phyloP scores from a whole-genome alignment of 306 rosid genomes.

The Ormosia semicastrata region DNA sequence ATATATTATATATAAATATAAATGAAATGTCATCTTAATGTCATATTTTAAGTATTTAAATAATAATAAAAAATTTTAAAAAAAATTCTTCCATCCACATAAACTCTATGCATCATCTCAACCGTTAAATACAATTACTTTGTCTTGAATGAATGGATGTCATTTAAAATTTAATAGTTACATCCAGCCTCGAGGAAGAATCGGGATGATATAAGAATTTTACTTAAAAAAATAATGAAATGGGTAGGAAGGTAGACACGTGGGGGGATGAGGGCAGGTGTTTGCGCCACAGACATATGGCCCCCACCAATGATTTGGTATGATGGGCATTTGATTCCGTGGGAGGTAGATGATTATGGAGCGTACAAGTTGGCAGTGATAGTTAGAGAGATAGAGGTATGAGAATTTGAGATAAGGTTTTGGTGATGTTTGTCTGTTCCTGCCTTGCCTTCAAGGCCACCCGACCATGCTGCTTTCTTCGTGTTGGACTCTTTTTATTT shows the following conservation, averaged over 20 bases:
- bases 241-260: constrained; percentile 38
- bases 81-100: too few species aligned
- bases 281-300: constrained; percentile 30
- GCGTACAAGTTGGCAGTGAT: constrained; percentile 53
- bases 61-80: too few species aligned
- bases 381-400: constrained; percentile 1
- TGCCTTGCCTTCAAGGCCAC: constrained; percentile 31
- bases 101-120: too few species aligned
- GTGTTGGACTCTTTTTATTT: background rate
- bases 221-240: background rate
- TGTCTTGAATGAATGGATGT: too few species aligned
- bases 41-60: too few species aligned
- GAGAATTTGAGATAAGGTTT: constrained; percentile 45
- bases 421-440: constrained; percentile 13
- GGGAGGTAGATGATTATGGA: constrained; percentile 47
- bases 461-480: constrained; percentile 36
- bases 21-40: too few species aligned
- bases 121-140: too few species aligned
- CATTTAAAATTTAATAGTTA: too few species aligned
- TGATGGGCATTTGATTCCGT: constrained; percentile 70
- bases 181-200: too few species aligned
- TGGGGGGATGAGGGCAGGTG: constrained; percentile 17
- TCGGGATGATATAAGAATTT: too few species aligned
- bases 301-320: constrained; percentile 71
- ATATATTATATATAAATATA: too few species aligned